phyloP scores from a whole-genome alignment of 257 asterid genomes.

The Rehmannia glutinosa region DNA sequence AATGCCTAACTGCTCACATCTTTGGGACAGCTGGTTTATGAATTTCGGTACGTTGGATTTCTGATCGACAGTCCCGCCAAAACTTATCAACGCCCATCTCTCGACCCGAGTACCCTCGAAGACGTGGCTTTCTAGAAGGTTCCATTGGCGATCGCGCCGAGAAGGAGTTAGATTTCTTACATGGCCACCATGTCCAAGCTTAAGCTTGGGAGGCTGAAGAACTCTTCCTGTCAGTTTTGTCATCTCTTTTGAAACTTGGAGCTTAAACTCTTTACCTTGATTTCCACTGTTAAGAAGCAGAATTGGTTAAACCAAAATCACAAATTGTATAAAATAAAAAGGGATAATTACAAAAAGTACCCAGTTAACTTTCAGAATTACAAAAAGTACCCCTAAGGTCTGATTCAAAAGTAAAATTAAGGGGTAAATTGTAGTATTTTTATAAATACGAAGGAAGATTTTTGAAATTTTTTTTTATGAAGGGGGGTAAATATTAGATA shows the following conservation, averaged over 20 bases:
- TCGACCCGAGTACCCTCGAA: slow-evolving; percentile 71
- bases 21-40: slow-evolving; percentile 66
- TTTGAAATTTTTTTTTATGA: no score
- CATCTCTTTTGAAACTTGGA: slow-evolving; percentile 70
- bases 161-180: slow-evolving; percentile 71
- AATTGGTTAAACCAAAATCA: not conserved
- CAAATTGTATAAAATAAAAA: no score
- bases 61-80: slow-evolving; percentile 78
- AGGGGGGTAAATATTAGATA: not conserved
- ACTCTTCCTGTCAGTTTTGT: slow-evolving; percentile 71
- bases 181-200: slow-evolving; percentile 80
- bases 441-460: no score
- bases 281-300: slow-evolving; percentile 46
- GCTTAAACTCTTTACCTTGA: slow-evolving; percentile 69
- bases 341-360: no score
- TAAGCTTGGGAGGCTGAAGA: slow-evolving; percentile 92
- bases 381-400: no score
- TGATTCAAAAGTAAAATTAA: no score
- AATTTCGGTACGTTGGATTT: slow-evolving; percentile 59
- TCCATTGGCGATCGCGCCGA: slow-evolving; percentile 91
- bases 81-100: slow-evolving; percentile 81
- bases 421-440: no score
- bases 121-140: slow-evolving; percentile 86
- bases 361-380: no score
- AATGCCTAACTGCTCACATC: slow-evolving; percentile 81